phyloP scores from a whole-genome alignment of 306 rosid genomes.

The Carpinus fangiana region DNA sequence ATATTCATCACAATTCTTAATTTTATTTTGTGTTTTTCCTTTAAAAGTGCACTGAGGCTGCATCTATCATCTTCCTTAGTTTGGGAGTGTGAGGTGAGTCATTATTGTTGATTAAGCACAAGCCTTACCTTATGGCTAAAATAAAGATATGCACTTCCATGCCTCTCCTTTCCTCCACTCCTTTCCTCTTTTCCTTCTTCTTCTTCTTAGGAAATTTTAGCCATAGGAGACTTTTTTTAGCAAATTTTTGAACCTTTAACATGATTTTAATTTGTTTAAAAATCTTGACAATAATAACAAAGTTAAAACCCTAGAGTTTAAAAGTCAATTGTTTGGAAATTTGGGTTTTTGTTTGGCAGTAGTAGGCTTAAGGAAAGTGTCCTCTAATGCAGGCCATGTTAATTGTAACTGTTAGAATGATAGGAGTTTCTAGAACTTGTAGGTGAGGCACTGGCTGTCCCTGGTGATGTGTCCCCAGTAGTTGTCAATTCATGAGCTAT shows the following conservation, averaged over 20 bases:
- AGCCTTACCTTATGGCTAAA: not conserved
- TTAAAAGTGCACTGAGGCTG: not conserved
- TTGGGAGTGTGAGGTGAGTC: not conserved
- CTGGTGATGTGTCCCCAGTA: no score
- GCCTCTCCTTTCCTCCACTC: not conserved
- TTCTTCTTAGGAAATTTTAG: no score
- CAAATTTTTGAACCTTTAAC: not conserved
- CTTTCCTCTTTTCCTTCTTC: not conserved
- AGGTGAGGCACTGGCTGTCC: no score
- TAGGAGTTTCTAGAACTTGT: not conserved
- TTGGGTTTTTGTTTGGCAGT: not conserved
- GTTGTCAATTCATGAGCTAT: no score
- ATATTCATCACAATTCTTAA: not conserved
- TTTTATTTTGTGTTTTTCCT: not conserved
- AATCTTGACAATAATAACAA: not conserved
- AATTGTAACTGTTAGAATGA: not conserved
- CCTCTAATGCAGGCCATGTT: not conserved
- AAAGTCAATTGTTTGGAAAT: not conserved
- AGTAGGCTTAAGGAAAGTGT: not conserved
- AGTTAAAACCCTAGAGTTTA: not conserved
- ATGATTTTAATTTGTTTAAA: not conserved
- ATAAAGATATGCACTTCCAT: not conserved
- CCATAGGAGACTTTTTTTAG: not conserved
- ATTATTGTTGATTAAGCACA: not conserved
- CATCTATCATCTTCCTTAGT: not conserved